phyloP scores from a whole-genome alignment of 148 eudicot species.

The Arctostaphylos glauca region DNA sequence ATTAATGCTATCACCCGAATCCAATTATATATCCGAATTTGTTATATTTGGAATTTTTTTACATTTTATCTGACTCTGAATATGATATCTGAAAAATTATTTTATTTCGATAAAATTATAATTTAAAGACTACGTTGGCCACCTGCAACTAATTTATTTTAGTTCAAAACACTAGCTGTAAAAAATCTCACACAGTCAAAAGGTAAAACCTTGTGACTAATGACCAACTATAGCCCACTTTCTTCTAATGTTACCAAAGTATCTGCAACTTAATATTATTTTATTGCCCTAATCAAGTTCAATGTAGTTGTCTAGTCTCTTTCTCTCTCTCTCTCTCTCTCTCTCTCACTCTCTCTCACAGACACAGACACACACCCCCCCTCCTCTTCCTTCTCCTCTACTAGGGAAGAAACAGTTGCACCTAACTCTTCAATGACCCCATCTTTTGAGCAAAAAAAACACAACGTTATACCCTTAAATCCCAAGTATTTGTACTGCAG shows the following conservation, averaged over 20 bases:
- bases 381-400: background rate
- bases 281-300: background rate
- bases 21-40: too few relatives aligned
- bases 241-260: background rate
- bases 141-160: too few relatives aligned
- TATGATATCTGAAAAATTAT: too few relatives aligned
- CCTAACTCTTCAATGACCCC: background rate
- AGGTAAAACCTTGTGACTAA: background rate
- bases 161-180: too few relatives aligned
- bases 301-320: conserved; percentile 5
- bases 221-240: background rate
- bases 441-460: background rate
- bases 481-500: background rate
- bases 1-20: too few relatives aligned
- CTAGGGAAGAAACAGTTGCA: background rate
- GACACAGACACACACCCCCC: too few relatives aligned
- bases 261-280: background rate
- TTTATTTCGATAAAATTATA: too few relatives aligned
- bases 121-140: too few relatives aligned
- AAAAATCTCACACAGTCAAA: too few relatives aligned
- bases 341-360: background rate
- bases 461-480: background rate
- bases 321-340: background rate
- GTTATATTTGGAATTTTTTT: too few relatives aligned
- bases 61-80: too few relatives aligned